These are phyloP conservation scores for Rhizopus microsporus DNA, from an alignment of 371 early-diverging fungal genomes.

Conservation along the genomic window DNA sequence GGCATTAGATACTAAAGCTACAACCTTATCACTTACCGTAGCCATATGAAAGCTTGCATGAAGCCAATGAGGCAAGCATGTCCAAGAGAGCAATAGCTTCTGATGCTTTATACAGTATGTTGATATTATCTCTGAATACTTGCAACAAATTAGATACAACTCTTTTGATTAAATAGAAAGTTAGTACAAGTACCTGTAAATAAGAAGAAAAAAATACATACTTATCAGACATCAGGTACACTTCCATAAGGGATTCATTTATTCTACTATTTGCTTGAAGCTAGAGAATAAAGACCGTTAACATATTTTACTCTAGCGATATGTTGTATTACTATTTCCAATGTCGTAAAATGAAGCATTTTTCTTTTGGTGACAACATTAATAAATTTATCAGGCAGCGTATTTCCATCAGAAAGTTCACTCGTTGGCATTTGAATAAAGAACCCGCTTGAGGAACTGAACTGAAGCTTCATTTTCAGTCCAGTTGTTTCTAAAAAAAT, in stretches of 20 bases:
- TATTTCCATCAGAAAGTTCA: conserved; percentile 27
- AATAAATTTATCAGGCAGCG: conserved; percentile 60
- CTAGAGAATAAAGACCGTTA: conserved; percentile 8
- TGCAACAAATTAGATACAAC: conserved; percentile 64
- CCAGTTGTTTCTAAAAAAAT: conserved; percentile 34
- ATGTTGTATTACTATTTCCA: conserved; percentile 65
- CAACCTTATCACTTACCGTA: conserved; percentile 39
- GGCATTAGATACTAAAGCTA: not conserved
- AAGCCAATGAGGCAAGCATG: conserved; percentile 75
- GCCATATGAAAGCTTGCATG: conserved; percentile 53
- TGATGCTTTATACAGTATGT: conserved; percentile 72
- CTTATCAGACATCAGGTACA: conserved; percentile 84
- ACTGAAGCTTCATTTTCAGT: conserved; percentile 69
- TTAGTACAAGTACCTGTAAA: not conserved
- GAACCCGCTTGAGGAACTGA: conserved; percentile 64
- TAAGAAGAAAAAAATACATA: conserved; percentile 17
- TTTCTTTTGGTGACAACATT: conserved; percentile 65
- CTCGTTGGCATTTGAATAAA: conserved; percentile 52
- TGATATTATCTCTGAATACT: conserved; percentile 60
- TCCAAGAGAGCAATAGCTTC: conserved; percentile 86
- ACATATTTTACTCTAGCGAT: not conserved
- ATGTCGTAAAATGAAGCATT: conserved; percentile 67
- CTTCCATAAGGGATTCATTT: conserved; percentile 85
- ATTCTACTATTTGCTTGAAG: conserved; percentile 63
- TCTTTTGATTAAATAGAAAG: conserved; percentile 30